Evolutionary conservation across 495 filamentous ascomycete species (phyloP), one percentile per base, ranked within the genome.

Genomic region (Glutinoglossum americanum): DNA sequence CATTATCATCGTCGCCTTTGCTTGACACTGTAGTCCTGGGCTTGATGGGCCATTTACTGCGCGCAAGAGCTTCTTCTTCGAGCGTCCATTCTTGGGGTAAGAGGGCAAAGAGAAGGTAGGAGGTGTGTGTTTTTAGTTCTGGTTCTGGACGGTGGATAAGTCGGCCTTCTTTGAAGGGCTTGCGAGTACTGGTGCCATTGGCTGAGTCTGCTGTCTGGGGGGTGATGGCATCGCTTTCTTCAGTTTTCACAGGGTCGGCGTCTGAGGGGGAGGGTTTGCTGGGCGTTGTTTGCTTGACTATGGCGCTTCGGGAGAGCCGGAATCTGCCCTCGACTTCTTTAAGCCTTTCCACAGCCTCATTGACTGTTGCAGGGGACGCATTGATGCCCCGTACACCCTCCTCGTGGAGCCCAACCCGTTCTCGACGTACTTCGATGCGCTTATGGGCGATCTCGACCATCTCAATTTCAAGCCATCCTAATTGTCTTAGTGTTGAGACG

Each of bases 91-190:
- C 82, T 54, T 79, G 72, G 13, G 93, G 93, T 56, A 99, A 69
- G 5, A 92, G 71, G 1, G 93, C 92, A 76, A 99, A 98, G 6
- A 93, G 84, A 17, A 99, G 74, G 68, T 97, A 99, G 13, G 82
- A 87, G 0, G 92, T 99, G 69, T 99, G 92, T 10, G 80, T 89
- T 76, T 94, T 95, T 32, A 96, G 68, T 70, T 99, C 89, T 0
- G 80, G 74, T 70, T 97, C 92, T 5, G 81, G 77, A 26, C 88
- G 78, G 60, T 89, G 85, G 10, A 84, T 73, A 57, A 96, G 61
- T 21, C 80, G 78, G 5, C 92, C 92, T 44, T 86, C 80, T 59
- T 72, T 72, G 55, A 75, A 80, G 15, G 69, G 10, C 13, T 70
- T 66, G 48, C 67, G 27, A 39, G 7, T 15, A 2, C 15, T 59